Conservation (phyloP, 192 early-diverging fungal genomes). For the Backusella tarrabulga region DNA sequence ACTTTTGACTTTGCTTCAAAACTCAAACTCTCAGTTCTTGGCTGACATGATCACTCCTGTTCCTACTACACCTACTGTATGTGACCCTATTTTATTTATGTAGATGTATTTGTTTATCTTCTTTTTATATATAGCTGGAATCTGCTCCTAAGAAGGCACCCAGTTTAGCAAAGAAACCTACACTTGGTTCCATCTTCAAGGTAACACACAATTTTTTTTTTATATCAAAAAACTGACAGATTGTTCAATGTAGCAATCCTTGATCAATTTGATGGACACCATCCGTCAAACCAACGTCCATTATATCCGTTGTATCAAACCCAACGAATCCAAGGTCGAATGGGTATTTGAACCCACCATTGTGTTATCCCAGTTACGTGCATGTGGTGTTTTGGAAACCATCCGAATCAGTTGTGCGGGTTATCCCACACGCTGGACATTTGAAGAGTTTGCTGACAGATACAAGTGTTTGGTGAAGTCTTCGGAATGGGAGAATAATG, state of each 20-base stretch:
- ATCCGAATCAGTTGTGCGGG: constrained; percentile 99
- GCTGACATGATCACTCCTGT: constrained; percentile 72
- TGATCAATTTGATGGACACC: constrained; percentile 94
- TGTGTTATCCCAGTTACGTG: constrained; percentile 91
- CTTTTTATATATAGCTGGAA: not conserved
- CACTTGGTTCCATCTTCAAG: constrained; percentile 18
- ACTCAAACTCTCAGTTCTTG: constrained; percentile 77
- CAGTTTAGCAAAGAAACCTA: constrained; percentile 12
- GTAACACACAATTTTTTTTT: not conserved
- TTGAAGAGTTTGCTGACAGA: constrained; percentile 87
- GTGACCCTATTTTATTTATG: constrained; percentile 21
- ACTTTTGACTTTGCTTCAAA: constrained; percentile 75
- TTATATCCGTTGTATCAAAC: constrained; percentile 99
- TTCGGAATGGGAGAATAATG: constrained; percentile 44
- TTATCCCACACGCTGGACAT: constrained; percentile 91
- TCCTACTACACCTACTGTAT: constrained; percentile 37
- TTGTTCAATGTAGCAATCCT: constrained; percentile 49
- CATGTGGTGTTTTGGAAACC: constrained; percentile 98
- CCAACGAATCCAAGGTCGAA: constrained; percentile 89
- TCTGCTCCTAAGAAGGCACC: not conserved
- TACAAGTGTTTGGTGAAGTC: constrained; percentile 59
- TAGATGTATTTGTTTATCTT: not conserved
- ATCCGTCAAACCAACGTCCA: constrained; percentile 90
- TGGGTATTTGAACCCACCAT: constrained; percentile 94
- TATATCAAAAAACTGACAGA: not conserved